These are phyloP conservation scores for Penicillium canescens DNA, from an alignment of 495 filamentous ascomycete genomes.

Conservation along the genomic window DNA sequence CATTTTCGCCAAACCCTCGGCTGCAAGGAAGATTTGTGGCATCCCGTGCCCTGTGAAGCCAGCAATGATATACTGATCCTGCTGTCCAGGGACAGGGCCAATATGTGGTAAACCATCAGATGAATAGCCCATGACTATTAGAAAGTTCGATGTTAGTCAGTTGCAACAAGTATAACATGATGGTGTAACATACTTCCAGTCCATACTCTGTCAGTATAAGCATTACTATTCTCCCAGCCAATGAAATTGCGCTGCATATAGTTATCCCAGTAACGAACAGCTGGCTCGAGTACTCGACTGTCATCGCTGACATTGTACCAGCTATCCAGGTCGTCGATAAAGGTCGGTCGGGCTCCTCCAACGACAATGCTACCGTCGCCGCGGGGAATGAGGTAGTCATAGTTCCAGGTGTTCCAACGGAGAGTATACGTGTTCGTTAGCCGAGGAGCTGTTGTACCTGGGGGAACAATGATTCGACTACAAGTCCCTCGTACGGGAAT, in stretches of 20 bases:
- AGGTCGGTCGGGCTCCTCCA: conserved; percentile 47
- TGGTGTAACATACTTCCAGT: conserved; percentile 47
- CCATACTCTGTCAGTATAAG: conserved; percentile 49
- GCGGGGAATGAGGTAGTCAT: conserved; percentile 53
- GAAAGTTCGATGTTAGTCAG: conserved; percentile 7
- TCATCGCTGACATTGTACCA: conserved; percentile 57
- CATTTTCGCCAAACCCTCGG: conserved; percentile 47
- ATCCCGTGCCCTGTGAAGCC: conserved; percentile 54
- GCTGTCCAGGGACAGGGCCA: conserved; percentile 42
- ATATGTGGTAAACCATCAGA: conserved; percentile 46
- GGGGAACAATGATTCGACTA: conserved; percentile 32
- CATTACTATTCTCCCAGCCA: conserved; percentile 50
- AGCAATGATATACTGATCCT: conserved; percentile 43
- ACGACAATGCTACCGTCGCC: conserved; percentile 54
- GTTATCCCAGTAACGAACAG: conserved; percentile 44
- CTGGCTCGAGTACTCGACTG: conserved; percentile 39
- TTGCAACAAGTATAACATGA: not conserved
- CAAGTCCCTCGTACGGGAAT: conserved; percentile 67
- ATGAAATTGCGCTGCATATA: conserved; percentile 49
- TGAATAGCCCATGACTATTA: conserved; percentile 39
- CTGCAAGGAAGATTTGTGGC: conserved; percentile 48
- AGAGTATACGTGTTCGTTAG: conserved; percentile 27
- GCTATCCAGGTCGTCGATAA: conserved; percentile 25
- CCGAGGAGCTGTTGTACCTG: conserved; percentile 12
- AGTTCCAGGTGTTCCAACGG: conserved; percentile 27